Evolutionary conservation across 495 filamentous ascomycete species (phyloP).

Genomic region (Aspergillus nidulans): DNA sequence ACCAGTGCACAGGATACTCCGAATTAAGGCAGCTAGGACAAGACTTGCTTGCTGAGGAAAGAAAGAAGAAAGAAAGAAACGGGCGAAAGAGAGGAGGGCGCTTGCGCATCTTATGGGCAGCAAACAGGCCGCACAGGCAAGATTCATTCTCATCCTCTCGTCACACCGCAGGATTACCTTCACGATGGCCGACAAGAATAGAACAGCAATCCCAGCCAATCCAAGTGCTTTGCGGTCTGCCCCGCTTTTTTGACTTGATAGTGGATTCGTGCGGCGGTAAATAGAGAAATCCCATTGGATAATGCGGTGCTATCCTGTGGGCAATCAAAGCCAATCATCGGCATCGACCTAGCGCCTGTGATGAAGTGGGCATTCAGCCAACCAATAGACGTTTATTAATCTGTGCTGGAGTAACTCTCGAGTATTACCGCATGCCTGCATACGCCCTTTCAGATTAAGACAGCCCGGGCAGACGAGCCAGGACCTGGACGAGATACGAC

Average conservation of each 20-base stretch:
- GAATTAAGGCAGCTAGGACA: conserved; percentile 56
- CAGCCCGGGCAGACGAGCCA: no score
- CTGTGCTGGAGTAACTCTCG: no score
- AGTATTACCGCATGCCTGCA: no score
- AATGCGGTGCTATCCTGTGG: not conserved
- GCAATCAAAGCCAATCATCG: conserved; percentile 1
- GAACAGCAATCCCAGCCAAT: not conserved
- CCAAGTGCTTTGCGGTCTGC: not conserved
- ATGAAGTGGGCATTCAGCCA: not conserved
- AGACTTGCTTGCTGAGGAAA: conserved; percentile 68
- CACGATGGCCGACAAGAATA: not conserved
- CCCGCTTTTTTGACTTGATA: not conserved
- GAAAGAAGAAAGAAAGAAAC: conserved; percentile 37
- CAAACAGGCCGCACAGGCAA: not conserved
- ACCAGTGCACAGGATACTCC: conserved; percentile 48
- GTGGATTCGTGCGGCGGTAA: conserved; percentile 1
- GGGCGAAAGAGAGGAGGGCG: conserved; percentile 15
- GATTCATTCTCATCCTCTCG: conserved; percentile 6
- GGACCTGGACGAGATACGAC: no score
- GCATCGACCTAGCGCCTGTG: conserved; percentile 9
- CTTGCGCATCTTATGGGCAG: conserved; percentile 12
- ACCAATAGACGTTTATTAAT: not conserved
- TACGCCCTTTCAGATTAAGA: no score
- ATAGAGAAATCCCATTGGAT: not conserved
- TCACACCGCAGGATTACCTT: not conserved